These are phyloP conservation scores for Saccharomycopsis olivae DNA, from an alignment of 805 yeast genomes.

Conservation along the genomic window DNA sequence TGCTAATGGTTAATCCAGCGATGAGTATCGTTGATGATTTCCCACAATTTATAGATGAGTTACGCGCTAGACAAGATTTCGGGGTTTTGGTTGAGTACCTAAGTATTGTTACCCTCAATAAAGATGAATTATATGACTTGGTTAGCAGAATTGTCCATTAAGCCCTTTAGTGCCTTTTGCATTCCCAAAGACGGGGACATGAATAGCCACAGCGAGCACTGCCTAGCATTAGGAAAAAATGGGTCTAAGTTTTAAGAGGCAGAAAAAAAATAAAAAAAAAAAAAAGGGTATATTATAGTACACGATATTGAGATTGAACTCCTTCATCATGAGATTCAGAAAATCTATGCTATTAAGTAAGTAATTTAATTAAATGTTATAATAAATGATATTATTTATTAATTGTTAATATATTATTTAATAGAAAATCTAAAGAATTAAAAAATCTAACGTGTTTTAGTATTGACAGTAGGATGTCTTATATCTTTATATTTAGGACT, in stretches of 20 bases:
- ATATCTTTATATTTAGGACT: slow-evolving; percentile 15
- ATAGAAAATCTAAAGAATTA: too few species aligned
- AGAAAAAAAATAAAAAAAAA: too few species aligned
- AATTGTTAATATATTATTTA: too few species aligned
- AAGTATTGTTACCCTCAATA: slow-evolving; percentile 1
- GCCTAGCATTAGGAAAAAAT: too few species aligned
- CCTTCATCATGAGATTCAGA: slow-evolving; percentile 13
- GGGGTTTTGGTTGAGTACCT: neutral
- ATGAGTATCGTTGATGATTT: neutral
- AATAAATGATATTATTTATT: too few species aligned
- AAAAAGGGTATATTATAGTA: neutral
- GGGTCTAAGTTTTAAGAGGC: neutral
- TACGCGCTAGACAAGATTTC: slow-evolving; percentile 3
- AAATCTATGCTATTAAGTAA: slow-evolving; percentile 11
- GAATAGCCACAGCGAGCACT: too few species aligned
- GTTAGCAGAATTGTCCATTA: slow-evolving; percentile 7
- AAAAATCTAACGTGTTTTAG: slow-evolving; percentile 1
- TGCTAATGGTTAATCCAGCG: slow-evolving; percentile 5
- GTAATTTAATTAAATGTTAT: neutral
- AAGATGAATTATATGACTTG: slow-evolving; percentile 15
- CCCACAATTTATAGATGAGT: neutral
- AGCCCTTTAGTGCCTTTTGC: too few species aligned
- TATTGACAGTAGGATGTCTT: slow-evolving; percentile 5
- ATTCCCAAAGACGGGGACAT: too few species aligned
- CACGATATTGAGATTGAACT: too few species aligned